Evolutionary conservation across 768 basidiomycete species (phyloP).

Genomic region (Suillus lakei): DNA sequence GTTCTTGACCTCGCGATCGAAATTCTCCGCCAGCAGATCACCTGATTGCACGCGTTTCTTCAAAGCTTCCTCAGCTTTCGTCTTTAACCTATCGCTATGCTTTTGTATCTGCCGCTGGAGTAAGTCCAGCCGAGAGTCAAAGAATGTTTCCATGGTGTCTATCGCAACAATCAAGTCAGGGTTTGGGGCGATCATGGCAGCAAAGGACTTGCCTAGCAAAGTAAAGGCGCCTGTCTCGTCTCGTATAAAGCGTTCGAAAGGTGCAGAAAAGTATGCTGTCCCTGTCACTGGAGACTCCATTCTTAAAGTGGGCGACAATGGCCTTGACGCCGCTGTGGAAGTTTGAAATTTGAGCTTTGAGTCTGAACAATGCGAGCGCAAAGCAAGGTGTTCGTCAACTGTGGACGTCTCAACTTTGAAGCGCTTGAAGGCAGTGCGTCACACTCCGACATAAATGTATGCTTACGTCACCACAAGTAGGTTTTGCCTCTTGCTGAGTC

Average conservation of each 20-base stretch:
- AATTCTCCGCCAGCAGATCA: constrained; percentile 71
- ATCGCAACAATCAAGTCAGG: neutral
- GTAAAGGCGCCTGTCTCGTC: constrained; percentile 86
- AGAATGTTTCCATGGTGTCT: constrained; percentile 96
- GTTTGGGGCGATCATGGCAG: neutral
- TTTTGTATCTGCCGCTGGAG: constrained; percentile 85
- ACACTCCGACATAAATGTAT: neutral
- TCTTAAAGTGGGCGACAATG: constrained; percentile 42
- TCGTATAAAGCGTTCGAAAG: constrained; percentile 75
- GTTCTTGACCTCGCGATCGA: constrained; percentile 85
- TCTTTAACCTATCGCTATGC: constrained; percentile 82
- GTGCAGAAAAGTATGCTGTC: constrained; percentile 63
- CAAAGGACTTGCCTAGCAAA: constrained; percentile 65
- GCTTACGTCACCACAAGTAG: neutral
- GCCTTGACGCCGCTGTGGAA: constrained; percentile 39
- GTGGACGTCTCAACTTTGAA: constrained; percentile 12
- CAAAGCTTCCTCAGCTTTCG: constrained; percentile 80
- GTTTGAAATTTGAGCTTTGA: neutral
- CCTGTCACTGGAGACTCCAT: constrained; percentile 34
- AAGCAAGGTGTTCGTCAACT: constrained; percentile 9
- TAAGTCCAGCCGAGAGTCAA: constrained; percentile 87
- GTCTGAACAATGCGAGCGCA: constrained; percentile 2
- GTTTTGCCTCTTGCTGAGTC: neutral
- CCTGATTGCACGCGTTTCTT: constrained; percentile 62
- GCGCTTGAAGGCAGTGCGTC: constrained; percentile 1